Conservation (phyloP, 495 filamentous ascomycete species). For the Evansstolkia leycettana region DNA sequence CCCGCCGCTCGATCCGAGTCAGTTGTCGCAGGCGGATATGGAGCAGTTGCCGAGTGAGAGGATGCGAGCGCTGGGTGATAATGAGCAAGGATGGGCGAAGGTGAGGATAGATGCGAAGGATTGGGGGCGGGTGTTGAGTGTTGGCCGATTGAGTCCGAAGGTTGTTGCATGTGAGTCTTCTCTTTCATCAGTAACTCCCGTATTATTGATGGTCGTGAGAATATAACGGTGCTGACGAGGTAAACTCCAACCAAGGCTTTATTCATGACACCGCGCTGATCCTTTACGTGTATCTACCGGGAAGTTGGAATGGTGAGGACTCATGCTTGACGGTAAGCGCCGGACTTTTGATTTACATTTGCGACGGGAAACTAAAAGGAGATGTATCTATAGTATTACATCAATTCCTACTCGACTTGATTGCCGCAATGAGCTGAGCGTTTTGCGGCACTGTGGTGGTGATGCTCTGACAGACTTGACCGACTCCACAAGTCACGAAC, state of each 20-base stretch:
- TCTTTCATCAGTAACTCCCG: background rate
- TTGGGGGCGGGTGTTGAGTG: slow-evolving; percentile 80
- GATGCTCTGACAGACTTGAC: too few relatives aligned
- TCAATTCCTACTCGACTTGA: slow-evolving; percentile 37
- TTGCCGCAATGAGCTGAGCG: too few relatives aligned
- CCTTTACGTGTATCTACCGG: slow-evolving; percentile 81
- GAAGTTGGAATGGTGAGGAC: slow-evolving; percentile 56
- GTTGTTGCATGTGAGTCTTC: slow-evolving; percentile 70
- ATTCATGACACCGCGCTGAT: slow-evolving; percentile 73
- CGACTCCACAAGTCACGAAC: too few relatives aligned
- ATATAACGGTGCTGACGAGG: too few relatives aligned
- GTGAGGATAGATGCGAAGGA: slow-evolving; percentile 86
- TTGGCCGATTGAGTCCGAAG: slow-evolving; percentile 74
- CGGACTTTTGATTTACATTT: too few relatives aligned
- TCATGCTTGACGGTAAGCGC: slow-evolving; percentile 73
- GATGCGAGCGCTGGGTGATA: slow-evolving; percentile 44
- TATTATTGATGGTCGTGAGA: background rate
- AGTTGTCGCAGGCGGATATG: slow-evolving; percentile 51
- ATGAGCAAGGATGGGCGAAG: slow-evolving; percentile 63
- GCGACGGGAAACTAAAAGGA: too few relatives aligned
- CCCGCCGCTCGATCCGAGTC: slow-evolving; percentile 65
- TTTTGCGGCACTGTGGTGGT: too few relatives aligned
- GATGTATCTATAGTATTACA: slow-evolving; percentile 41
- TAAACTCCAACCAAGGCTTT: slow-evolving; percentile 31
- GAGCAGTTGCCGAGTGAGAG: slow-evolving; percentile 60